These are phyloP conservation scores for Colletotrichum noveboracense DNA, from an alignment of 2,329 filamentous ascomycete species.

Conservation along the genomic window DNA sequence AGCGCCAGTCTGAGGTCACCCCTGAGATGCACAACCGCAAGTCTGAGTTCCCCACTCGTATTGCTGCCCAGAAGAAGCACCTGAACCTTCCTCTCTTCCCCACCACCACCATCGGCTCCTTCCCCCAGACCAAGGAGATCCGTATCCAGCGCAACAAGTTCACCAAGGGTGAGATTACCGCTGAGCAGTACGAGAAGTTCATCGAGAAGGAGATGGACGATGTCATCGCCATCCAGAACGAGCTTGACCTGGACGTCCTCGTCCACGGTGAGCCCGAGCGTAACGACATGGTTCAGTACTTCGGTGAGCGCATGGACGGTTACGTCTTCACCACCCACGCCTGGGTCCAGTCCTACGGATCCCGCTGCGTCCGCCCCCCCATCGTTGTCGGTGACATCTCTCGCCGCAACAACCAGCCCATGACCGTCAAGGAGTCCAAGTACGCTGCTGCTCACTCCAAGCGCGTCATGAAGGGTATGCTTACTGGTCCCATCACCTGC, in stretches of 20 bases:
- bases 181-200: conserved; percentile 95
- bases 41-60: conserved; percentile 84
- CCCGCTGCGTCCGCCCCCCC: conserved; percentile 95
- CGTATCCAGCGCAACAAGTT: conserved; percentile 96
- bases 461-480: conserved; percentile 99
- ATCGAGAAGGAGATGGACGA: conserved; percentile 98
- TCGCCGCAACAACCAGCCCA: conserved; percentile 77
- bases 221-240: conserved; percentile 95
- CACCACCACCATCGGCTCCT: conserved; percentile 98
- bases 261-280: conserved; percentile 99
- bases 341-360: conserved; percentile 99
- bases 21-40: conserved; percentile 89
- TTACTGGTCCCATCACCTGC: conserved; percentile 98
- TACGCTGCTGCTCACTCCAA: conserved; percentile 95
- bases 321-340: conserved; percentile 99
- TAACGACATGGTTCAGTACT: conserved; percentile 99
- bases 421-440: conserved; percentile 99
- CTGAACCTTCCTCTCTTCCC: conserved; percentile 97
- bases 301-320: conserved; percentile 94
- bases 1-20: conserved; percentile 88
- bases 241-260: conserved; percentile 95
- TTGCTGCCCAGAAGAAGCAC: conserved; percentile 86
- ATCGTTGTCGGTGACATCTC: conserved; percentile 99
- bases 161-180: conserved; percentile 96
- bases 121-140: conserved; percentile 99